Percentiles rank a stretch among this genome's conserved stretches.
Conservation (phyloP, 2,329 filamentous ascomycete genomes). For the Huntiella decipiens region DNA sequence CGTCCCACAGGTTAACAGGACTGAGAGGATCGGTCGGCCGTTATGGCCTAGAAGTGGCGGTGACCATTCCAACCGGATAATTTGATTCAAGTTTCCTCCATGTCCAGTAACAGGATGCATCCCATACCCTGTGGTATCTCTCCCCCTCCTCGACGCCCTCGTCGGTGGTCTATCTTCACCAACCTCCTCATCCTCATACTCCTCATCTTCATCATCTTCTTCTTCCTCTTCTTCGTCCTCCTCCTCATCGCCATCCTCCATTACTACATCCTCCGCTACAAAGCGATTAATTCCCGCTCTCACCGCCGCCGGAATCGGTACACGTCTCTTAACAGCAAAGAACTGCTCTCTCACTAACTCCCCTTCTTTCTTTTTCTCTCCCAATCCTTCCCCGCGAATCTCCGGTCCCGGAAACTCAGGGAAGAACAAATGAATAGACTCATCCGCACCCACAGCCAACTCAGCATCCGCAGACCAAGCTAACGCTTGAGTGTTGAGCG, state of each 20-base stretch:
- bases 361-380: slow-evolving; percentile 2
- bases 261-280: not conserved
- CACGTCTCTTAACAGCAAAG: slow-evolving; percentile 11
- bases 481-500: slow-evolving; percentile 24
- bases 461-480: slow-evolving; percentile 39
- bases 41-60: slow-evolving; percentile 37
- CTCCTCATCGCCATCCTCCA: not conserved
- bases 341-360: slow-evolving; percentile 10
- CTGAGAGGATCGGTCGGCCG: slow-evolving; percentile 30
- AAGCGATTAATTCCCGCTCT: slow-evolving; percentile 9
- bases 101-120: slow-evolving; percentile 26
- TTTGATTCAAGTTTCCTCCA: slow-evolving; percentile 34
- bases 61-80: slow-evolving; percentile 37
- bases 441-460: slow-evolving; percentile 36
- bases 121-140: slow-evolving; percentile 25
- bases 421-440: slow-evolving; percentile 32
- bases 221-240: slow-evolving; percentile 7
- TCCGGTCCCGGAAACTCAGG: slow-evolving; percentile 23
- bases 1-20: slow-evolving; percentile 30
- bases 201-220: slow-evolving; percentile 8
- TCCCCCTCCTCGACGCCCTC: slow-evolving; percentile 13
- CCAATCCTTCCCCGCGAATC: slow-evolving; percentile 7
- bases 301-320: slow-evolving; percentile 11
- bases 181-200: slow-evolving; percentile 13
- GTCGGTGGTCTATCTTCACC: slow-evolving; percentile 15